Conservation (phyloP, 202 grass and related monocot species). For the Setaria italica region DNA sequence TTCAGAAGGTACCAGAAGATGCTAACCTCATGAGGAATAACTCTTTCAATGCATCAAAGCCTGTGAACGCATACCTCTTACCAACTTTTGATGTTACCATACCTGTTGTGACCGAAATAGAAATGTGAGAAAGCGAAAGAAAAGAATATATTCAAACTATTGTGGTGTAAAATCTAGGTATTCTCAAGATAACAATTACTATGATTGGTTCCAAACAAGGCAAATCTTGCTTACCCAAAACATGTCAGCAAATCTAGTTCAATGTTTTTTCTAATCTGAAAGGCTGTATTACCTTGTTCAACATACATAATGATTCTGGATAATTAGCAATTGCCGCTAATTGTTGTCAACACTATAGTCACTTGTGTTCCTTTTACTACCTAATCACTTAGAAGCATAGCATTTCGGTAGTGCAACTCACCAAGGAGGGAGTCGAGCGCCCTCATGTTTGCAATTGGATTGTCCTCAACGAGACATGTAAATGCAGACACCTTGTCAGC, state of each 20-base stretch:
- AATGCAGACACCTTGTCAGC: conserved; percentile 93
- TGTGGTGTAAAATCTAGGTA: conserved; percentile 15
- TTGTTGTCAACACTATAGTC: not conserved
- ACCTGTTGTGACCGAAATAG: conserved; percentile 51
- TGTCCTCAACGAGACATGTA: conserved; percentile 89
- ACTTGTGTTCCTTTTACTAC: not conserved
- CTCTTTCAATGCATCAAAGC: conserved; percentile 92
- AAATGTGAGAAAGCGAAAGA: conserved; percentile 15
- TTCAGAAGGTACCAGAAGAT: conserved; percentile 6
- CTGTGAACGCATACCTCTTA: conserved; percentile 95
- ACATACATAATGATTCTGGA: not conserved
- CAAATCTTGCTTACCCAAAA: conserved; percentile 14
- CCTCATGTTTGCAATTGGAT: conserved; percentile 88
- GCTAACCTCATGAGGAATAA: conserved; percentile 85
- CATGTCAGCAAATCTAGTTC: conserved; percentile 19
- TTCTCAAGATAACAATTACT: not conserved
- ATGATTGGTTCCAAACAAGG: not conserved
- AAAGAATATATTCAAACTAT: conserved; percentile 5
- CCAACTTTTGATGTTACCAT: conserved; percentile 98
- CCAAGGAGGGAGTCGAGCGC: conserved; percentile 87
- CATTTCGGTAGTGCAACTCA: conserved; percentile 58
- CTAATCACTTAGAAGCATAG: conserved; percentile 13
- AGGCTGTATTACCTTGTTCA: conserved; percentile 21
- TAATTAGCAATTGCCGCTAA: not conserved
- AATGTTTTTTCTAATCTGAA: conserved; percentile 30